Percentiles rank a stretch among this genome's conserved stretches.
phyloP scores from a whole-genome alignment of 1,139 yeast species.

The Candida dubliniensis region DNA sequence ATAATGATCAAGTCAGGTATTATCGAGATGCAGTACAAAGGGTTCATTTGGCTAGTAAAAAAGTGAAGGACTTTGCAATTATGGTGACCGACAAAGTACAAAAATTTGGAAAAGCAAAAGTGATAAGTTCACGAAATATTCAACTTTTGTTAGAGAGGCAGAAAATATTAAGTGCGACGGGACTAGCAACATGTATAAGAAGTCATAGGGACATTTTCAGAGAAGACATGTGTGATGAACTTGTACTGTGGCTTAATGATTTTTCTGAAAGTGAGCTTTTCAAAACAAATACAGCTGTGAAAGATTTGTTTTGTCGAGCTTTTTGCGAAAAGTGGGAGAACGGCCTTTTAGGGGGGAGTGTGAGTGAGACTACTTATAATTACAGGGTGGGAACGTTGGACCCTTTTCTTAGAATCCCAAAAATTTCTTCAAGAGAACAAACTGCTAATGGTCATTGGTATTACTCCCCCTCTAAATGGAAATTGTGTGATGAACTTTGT shows the following conservation, averaged over 20 bases:
- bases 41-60: slow-evolving; percentile 62
- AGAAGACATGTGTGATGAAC: slow-evolving; percentile 79
- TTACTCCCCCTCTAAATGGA: slow-evolving; percentile 41
- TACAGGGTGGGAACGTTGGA: slow-evolving; percentile 38
- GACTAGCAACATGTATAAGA: slow-evolving; percentile 66
- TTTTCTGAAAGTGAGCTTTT: slow-evolving; percentile 57
- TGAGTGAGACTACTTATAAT: slow-evolving; percentile 14
- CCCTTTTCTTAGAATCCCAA: slow-evolving; percentile 34
- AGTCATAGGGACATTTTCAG: slow-evolving; percentile 70
- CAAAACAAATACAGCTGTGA: slow-evolving; percentile 47
- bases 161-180: slow-evolving; percentile 54
- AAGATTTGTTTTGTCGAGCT: slow-evolving; percentile 58
- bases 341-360: slow-evolving; percentile 33
- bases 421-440: slow-evolving; percentile 18
- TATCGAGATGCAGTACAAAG: slow-evolving; percentile 71
- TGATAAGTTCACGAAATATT: slow-evolving; percentile 56
- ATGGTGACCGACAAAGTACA: slow-evolving; percentile 74
- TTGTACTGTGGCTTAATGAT: slow-evolving; percentile 63
- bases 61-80: slow-evolving; percentile 64
- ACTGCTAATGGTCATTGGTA: slow-evolving; percentile 34
- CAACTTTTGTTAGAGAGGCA: slow-evolving; percentile 54
- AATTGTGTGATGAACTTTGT: slow-evolving; percentile 41
- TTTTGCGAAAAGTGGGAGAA: slow-evolving; percentile 53
- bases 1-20: slow-evolving; percentile 81
- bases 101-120: slow-evolving; percentile 66